Percentiles rank a stretch among this genome's conserved stretches.
Conservation (phyloP, 257 asterid genomes). For the Nemophila menziesii region DNA sequence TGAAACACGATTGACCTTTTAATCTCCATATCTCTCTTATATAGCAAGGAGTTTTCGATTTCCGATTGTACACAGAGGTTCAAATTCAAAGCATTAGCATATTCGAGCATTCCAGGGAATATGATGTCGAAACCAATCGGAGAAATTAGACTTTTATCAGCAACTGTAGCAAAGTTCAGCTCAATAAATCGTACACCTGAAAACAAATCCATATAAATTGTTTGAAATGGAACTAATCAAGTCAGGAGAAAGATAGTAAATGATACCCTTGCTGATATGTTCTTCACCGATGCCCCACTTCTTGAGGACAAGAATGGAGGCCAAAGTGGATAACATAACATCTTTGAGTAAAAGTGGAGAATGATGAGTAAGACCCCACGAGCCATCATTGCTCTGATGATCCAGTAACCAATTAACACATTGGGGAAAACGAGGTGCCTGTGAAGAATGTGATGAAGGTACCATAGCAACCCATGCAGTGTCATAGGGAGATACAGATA, state of each 20-base stretch:
- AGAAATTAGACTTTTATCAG: slow-evolving; percentile 33
- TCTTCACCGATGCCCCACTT: slow-evolving; percentile 74
- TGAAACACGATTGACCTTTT: slow-evolving; percentile 30
- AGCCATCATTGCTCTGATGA: slow-evolving; percentile 72
- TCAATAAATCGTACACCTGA: slow-evolving; percentile 55
- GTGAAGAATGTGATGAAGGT: slow-evolving; percentile 56
- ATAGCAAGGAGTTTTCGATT: slow-evolving; percentile 24
- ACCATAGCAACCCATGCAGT: slow-evolving; percentile 99
- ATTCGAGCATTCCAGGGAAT: slow-evolving; percentile 74
- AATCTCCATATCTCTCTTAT: slow-evolving; percentile 59
- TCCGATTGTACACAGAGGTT: slow-evolving; percentile 44
- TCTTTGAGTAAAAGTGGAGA: slow-evolving; percentile 48
- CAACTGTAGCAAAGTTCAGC: slow-evolving; percentile 42
- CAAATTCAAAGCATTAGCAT: slow-evolving; percentile 45
- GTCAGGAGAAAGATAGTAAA: background rate
- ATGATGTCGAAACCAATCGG: slow-evolving; percentile 73
- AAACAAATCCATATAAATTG: slow-evolving; percentile 7
- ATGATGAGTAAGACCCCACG: slow-evolving; percentile 81
- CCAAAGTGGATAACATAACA: slow-evolving; percentile 68
- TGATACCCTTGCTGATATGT: slow-evolving; percentile 45
- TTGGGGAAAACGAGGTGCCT: slow-evolving; percentile 57
- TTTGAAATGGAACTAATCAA: background rate
- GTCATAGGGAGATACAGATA: slow-evolving; percentile 73
- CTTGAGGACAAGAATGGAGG: slow-evolving; percentile 75
- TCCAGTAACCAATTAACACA: slow-evolving; percentile 64